These are phyloP conservation scores for Lichtheimia hyalospora DNA, from an alignment of 371 early-diverging fungal genomes.

Conservation along the genomic window DNA sequence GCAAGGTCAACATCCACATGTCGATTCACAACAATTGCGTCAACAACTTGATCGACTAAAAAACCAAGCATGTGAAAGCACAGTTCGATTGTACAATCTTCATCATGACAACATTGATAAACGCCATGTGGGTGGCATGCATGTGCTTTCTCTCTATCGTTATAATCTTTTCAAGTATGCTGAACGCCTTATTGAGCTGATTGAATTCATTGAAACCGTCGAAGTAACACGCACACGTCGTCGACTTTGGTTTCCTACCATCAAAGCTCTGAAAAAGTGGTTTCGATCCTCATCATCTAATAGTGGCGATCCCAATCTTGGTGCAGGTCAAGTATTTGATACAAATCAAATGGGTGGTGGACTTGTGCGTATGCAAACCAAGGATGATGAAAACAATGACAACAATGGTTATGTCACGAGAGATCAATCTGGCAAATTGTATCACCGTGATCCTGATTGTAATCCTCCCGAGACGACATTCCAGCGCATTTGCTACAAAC, in stretches of 20 bases:
- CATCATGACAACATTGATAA: constrained; percentile 5
- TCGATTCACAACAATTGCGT: constrained; percentile 3
- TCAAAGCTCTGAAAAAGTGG: constrained; percentile 15
- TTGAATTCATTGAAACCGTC: constrained; percentile 18
- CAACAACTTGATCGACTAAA: neutral
- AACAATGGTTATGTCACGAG: neutral
- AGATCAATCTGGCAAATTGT: constrained; percentile 3
- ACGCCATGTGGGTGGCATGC: constrained; percentile 7
- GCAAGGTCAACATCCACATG: neutral
- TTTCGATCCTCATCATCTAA: neutral
- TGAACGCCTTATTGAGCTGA: constrained; percentile 1
- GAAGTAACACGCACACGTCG: constrained; percentile 15
- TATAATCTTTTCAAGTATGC: constrained; percentile 15
- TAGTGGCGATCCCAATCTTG: constrained; percentile 15
- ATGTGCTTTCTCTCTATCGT: constrained; percentile 12
- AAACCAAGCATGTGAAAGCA: neutral
- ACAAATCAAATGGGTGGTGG: neutral
- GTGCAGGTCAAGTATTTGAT: constrained; percentile 3
- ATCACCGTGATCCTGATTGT: constrained; percentile 37
- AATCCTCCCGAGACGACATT: constrained; percentile 24
- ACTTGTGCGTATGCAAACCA: constrained; percentile 14
- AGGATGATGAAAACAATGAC: neutral
- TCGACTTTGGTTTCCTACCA: constrained; percentile 11
- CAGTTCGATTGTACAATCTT: neutral
- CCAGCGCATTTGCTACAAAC: constrained; percentile 24